These are phyloP conservation scores for Neolentinus lepideus DNA, from an alignment of 1,284 basidiomycete species.

Conservation along the genomic window DNA sequence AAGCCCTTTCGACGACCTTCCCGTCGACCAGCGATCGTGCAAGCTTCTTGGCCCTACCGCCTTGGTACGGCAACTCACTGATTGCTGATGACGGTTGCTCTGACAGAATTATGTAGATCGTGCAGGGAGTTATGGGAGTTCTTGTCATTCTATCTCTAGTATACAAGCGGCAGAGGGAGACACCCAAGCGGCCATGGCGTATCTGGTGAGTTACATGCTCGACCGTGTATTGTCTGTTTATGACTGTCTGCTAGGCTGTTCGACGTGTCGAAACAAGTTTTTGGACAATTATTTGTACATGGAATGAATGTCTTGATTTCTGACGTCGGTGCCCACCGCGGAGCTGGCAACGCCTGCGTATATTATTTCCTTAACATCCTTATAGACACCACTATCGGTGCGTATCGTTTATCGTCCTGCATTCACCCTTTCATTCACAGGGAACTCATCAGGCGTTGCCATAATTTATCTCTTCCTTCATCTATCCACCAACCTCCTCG, in stretches of 20 bases:
- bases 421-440: neutral
- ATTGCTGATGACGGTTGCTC: conserved; percentile 3
- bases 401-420: conserved; percentile 15
- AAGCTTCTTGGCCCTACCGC: conserved; percentile 25
- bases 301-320: conserved; percentile 81
- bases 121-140: conserved; percentile 82
- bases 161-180: conserved; percentile 85
- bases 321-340: conserved; percentile 57
- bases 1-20: conserved; percentile 8
- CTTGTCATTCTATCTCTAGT: conserved; percentile 83
- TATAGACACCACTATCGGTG: conserved; percentile 90
- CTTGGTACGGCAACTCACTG: conserved; percentile 14
- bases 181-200: conserved; percentile 81
- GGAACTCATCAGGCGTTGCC: conserved; percentile 58
- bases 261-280: conserved; percentile 88
- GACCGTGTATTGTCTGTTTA: neutral
- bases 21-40: conserved; percentile 19
- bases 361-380: conserved; percentile 93
- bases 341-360: conserved; percentile 78
- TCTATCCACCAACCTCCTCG: conserved; percentile 59
- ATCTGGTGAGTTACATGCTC: conserved; percentile 63
- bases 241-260: conserved; percentile 49
- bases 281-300: conserved; percentile 90
- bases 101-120: conserved; percentile 38
- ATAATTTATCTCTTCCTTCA: conserved; percentile 82